Evolutionary conservation across 495 filamentous ascomycete genomes (phyloP).

Genomic region (Parachaetomium inaequale): DNA sequence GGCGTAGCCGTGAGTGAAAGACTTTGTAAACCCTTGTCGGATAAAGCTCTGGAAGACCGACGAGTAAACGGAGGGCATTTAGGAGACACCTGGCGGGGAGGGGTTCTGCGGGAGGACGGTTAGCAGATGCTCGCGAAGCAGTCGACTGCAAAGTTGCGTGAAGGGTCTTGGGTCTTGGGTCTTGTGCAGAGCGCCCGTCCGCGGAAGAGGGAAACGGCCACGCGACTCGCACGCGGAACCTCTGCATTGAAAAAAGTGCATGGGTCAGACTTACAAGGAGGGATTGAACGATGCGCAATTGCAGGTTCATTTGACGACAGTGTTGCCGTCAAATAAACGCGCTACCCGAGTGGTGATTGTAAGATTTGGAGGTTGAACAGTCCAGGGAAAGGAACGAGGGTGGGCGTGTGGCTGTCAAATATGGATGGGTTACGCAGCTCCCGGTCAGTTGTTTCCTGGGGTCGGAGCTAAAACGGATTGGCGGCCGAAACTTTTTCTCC

Average conservation of each 20-base stretch:
- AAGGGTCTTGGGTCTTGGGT: not conserved
- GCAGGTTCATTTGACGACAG: slow-evolving; percentile 70
- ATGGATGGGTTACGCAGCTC: slow-evolving; percentile 5
- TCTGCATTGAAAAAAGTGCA: not conserved
- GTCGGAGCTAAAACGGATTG: not conserved
- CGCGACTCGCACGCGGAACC: not conserved
- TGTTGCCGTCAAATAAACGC: slow-evolving; percentile 62
- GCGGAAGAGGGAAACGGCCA: not conserved
- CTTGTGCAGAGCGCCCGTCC: not conserved
- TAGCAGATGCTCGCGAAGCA: not conserved
- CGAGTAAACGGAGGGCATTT: slow-evolving; percentile 60
- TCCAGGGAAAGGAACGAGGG: slow-evolving; percentile 20
- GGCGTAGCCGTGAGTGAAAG: slow-evolving; percentile 94
- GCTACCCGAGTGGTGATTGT: slow-evolving; percentile 36
- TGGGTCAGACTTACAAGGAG: slow-evolving; percentile 44
- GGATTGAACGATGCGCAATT: slow-evolving; percentile 42
- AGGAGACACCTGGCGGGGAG: slow-evolving; percentile 47
- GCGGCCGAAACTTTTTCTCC: slow-evolving; percentile 18
- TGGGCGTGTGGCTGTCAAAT: slow-evolving; percentile 20
- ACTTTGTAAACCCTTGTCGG: slow-evolving; percentile 93
- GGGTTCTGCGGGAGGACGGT: slow-evolving; percentile 29
- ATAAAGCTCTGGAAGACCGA: slow-evolving; percentile 75
- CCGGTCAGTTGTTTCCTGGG: not conserved
- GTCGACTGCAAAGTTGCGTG: not conserved
- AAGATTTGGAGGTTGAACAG: slow-evolving; percentile 18